Evolutionary conservation across 139 green algal genomes (phyloP), one percentile per base, ranked within the genome.

Genomic region (Chlorella sp.): DNA sequence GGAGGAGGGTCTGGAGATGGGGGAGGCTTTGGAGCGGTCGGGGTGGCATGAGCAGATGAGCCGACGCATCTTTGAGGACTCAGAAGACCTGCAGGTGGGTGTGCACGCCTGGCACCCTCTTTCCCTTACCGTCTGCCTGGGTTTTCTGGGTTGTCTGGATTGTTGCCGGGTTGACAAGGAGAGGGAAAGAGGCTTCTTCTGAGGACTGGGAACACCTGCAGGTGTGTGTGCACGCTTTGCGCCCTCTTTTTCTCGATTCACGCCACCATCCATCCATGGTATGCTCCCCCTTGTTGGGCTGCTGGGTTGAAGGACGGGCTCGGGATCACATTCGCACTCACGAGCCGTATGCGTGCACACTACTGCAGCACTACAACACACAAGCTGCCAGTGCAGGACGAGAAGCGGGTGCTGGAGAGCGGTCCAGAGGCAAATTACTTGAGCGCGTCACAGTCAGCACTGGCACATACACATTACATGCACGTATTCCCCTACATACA

Each of bases 31-130:
- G 73, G 96, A 97, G 90, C 91, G 94, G 16, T 66, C 90, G 12
- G 79, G 89, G 30, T 98, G 95, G 95, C 96, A 96, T 76, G 95
- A 96, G 90, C 86, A 92, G 28, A 95, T 96, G 93, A 86, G 84
- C 32, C 84, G 93, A 0, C 71, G 90, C 60, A 86, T 91, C 5
- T 89, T 90, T 36, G 89, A 93, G 40, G 32, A n/a, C 1, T 91
- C 76, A 4, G 93, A 95, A 42, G 69, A 85, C 22, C 80, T 93
- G 71, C 91, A 93, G 89, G 91, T 91, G 26, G 32, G 81, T 22
- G 53, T 30, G 7, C 32, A 28, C 36, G n/a, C 9, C 73, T 80
- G 40, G 36, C n/a, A 75, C 66, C 16, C 42, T 11, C n/a, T 42
- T 40, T 80, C n/a, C 73, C 24, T 76, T n/a, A 14, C 48, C 48